Evolutionary conservation across 805 yeast species (phyloP).

Genomic region (Candida odintsovae): DNA sequence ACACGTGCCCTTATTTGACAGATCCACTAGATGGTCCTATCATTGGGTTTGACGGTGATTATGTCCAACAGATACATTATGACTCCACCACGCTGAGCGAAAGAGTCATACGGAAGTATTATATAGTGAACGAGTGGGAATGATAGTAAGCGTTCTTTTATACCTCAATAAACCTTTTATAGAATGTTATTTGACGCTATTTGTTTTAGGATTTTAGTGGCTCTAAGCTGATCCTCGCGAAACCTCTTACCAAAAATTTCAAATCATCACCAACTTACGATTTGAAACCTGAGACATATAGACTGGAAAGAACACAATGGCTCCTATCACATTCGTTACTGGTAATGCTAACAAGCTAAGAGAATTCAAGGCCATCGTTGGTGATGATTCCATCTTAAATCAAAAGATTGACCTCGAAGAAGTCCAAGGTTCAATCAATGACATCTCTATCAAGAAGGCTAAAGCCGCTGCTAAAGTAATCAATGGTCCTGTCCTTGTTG

Average conservation of each 20-base stretch:
- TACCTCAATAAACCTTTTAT: neutral
- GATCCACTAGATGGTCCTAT: slow-evolving; percentile 80
- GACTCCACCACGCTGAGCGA: slow-evolving; percentile 18
- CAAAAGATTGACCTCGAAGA: slow-evolving; percentile 78
- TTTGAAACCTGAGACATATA: neutral
- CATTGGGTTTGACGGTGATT: slow-evolving; percentile 59
- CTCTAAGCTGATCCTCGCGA: neutral
- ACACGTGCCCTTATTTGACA: slow-evolving; percentile 70
- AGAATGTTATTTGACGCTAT: neutral
- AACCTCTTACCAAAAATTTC: neutral
- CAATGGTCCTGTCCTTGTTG: slow-evolving; percentile 84
- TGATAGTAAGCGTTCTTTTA: neutral
- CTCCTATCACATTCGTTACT: slow-evolving; percentile 62
- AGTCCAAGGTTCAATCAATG: slow-evolving; percentile 81
- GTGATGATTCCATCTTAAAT: slow-evolving; percentile 48
- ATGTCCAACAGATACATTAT: slow-evolving; percentile 27
- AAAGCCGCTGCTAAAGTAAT: slow-evolving; percentile 58
- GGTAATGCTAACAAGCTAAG: slow-evolving; percentile 85
- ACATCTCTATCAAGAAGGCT: slow-evolving; percentile 79
- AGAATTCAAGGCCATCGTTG: slow-evolving; percentile 75
- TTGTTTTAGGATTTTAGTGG: too few relatives aligned
- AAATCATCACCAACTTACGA: neutral
- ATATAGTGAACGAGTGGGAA: slow-evolving; percentile 24
- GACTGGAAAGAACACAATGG: slow-evolving; percentile 1
- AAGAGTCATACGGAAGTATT: slow-evolving; percentile 15